Evolutionary conservation across 352 stramenopile genomes (phyloP).

Genomic region (Globisporangium heterothallicum): DNA sequence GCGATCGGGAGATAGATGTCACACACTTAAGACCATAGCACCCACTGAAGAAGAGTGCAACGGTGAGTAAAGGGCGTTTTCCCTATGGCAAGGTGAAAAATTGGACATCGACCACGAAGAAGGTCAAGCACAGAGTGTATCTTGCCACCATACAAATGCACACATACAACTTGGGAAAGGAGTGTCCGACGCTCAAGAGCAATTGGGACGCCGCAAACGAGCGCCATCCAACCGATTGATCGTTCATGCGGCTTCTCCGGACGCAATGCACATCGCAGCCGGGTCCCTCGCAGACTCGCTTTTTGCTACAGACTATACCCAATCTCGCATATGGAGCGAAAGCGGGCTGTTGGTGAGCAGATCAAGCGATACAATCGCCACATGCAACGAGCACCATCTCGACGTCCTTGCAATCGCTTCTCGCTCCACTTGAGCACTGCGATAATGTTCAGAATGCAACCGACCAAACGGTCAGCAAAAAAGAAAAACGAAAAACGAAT

Average conservation of each 20-base stretch:
- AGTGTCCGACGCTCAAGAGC: conserved; percentile 35
- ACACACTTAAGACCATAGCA: conserved; percentile 77
- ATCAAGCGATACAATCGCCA: background rate
- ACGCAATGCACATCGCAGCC: conserved; percentile 26
- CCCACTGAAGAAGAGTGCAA: conserved; percentile 44
- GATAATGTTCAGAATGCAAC: background rate
- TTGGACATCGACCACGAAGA: conserved; percentile 70
- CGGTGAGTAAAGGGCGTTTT: conserved; percentile 72
- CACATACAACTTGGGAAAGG: conserved; percentile 5
- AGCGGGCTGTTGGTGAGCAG: conserved; percentile 71
- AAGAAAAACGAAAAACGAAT: conserved; percentile 22
- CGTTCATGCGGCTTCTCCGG: conserved; percentile 25
- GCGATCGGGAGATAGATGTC: conserved; percentile 34
- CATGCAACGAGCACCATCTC: too few species aligned
- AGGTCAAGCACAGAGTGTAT: conserved; percentile 87
- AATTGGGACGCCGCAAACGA: conserved; percentile 10
- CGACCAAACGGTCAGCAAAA: conserved; percentile 3
- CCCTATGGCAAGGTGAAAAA: conserved; percentile 79
- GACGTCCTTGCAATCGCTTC: background rate
- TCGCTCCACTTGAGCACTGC: conserved; percentile 12
- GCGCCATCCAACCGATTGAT: conserved; percentile 16
- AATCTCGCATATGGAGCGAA: conserved; percentile 43
- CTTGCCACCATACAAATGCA: conserved; percentile 37
- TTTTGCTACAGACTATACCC: conserved; percentile 79
- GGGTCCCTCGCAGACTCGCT: conserved; percentile 30